Percentiles rank a stretch among this genome's conserved stretches.
Evolutionary conservation across 2,329 filamentous ascomycete genomes (phyloP).

Genomic region (Aspergillus puulaauensis): DNA sequence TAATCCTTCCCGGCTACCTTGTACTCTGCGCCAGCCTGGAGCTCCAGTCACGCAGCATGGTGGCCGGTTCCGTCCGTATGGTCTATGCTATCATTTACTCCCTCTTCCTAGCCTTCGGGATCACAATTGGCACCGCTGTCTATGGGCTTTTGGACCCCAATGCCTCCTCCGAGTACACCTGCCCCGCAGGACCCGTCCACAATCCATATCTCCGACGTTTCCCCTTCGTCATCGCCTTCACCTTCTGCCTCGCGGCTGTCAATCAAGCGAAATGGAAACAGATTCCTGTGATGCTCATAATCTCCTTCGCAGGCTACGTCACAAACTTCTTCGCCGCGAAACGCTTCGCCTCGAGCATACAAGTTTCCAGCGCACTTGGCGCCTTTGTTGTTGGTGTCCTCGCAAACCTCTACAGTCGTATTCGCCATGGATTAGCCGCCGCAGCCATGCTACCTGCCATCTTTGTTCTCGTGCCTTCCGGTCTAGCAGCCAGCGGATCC

Average conservation of each 20-base stretch:
- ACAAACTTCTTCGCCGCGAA: slow-evolving; percentile 74
- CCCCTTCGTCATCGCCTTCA: slow-evolving; percentile 73
- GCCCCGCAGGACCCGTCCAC: slow-evolving; percentile 51
- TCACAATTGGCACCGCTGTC: slow-evolving; percentile 65
- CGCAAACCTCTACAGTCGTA: slow-evolving; percentile 75
- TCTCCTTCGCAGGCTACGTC: slow-evolving; percentile 72
- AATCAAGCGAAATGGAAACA: slow-evolving; percentile 83
- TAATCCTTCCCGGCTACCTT: slow-evolving; percentile 70
- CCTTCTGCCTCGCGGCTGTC: slow-evolving; percentile 73
- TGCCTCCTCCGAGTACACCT: slow-evolving; percentile 52
- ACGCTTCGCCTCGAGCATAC: slow-evolving; percentile 68
- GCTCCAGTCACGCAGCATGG: slow-evolving; percentile 67
- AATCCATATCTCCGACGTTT: slow-evolving; percentile 58
- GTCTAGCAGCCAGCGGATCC: slow-evolving; percentile 59
- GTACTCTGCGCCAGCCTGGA: slow-evolving; percentile 64
- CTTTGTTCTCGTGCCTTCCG: slow-evolving; percentile 67
- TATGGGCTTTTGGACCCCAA: slow-evolving; percentile 61
- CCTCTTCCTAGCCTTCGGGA: slow-evolving; percentile 70
- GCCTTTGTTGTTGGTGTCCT: slow-evolving; percentile 77
- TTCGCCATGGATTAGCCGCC: slow-evolving; percentile 75
- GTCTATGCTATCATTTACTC: slow-evolving; percentile 75
- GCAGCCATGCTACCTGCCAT: slow-evolving; percentile 87
- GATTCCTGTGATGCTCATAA: slow-evolving; percentile 73
- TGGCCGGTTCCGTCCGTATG: slow-evolving; percentile 73
- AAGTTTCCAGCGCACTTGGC: slow-evolving; percentile 76